Conservation (phyloP, 306 rosid species). For the Gleditsia sinensis region DNA sequence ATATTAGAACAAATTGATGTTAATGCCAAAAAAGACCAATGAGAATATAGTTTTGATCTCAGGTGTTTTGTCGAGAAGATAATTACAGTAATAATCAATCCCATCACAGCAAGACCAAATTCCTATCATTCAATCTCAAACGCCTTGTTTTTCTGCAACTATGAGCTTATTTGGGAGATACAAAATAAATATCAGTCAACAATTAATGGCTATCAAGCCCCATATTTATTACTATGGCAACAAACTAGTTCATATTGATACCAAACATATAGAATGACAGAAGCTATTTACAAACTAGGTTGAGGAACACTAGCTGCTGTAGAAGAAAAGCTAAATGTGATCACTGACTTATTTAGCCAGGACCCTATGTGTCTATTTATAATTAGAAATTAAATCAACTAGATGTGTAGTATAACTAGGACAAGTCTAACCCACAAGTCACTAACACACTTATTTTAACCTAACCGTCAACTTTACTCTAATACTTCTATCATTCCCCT, state of each 20-base stretch:
- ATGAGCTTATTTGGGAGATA: background rate
- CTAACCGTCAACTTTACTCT: too few relatives aligned
- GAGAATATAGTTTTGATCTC: conserved; percentile 8
- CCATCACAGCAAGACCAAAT: background rate
- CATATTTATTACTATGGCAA: background rate
- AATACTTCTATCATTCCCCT: too few relatives aligned
- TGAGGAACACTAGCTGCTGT: too few relatives aligned
- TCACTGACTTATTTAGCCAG: too few relatives aligned
- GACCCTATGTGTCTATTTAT: too few relatives aligned
- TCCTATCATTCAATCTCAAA: conserved; percentile 19
- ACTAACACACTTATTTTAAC: too few relatives aligned
- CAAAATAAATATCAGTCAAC: background rate
- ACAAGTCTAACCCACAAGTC: too few relatives aligned
- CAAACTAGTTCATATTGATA: background rate
- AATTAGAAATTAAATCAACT: too few relatives aligned
- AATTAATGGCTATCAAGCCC: background rate
- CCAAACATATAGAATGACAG: too few relatives aligned
- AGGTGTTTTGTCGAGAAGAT: background rate
- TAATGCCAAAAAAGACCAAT: conserved; percentile 13
- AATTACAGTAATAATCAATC: background rate
- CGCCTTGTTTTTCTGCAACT: background rate
- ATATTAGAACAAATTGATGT: conserved; percentile 9
- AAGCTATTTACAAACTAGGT: too few relatives aligned
- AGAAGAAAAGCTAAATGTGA: too few relatives aligned
- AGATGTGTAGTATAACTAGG: too few relatives aligned